Evolutionary conservation across 257 asterid genomes (phyloP).

Genomic region (Nemophila menziesii): DNA sequence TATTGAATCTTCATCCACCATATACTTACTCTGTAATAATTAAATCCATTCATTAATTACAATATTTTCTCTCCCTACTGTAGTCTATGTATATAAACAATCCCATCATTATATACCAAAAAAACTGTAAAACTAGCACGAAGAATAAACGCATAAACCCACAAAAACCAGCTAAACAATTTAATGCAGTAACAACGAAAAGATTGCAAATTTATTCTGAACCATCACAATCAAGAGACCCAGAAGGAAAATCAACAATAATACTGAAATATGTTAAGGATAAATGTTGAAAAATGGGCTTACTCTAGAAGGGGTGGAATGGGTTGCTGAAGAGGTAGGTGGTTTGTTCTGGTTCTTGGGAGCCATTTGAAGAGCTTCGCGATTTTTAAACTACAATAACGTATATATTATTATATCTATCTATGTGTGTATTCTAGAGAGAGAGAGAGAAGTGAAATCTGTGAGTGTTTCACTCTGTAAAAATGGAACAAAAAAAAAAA

Average conservation of each 20-base stretch:
- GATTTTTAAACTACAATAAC: background rate
- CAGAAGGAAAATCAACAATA: background rate
- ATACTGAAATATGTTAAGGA: background rate
- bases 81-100: background rate
- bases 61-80: background rate
- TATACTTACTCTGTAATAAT: slow-evolving; percentile 35
- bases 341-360: slow-evolving; percentile 36
- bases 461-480: background rate
- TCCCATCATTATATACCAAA: background rate
- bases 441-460: background rate
- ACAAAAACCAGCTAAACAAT: background rate
- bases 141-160: background rate
- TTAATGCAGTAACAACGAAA: too few relatives aligned
- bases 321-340: slow-evolving; percentile 5
- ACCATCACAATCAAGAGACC: too few relatives aligned
- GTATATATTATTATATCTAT: slow-evolving; percentile 4
- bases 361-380: slow-evolving; percentile 20
- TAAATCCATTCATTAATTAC: background rate
- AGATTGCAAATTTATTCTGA: background rate
- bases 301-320: slow-evolving; percentile 30
- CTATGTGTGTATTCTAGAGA: slow-evolving; percentile 14
- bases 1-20: slow-evolving; percentile 40
- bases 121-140: background rate
- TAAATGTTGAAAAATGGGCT: slow-evolving; percentile 1
- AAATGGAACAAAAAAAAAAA: background rate